Base-by-base conservation (phyloP, 768 basidiomycete species). In the Russula sp. region DNA sequence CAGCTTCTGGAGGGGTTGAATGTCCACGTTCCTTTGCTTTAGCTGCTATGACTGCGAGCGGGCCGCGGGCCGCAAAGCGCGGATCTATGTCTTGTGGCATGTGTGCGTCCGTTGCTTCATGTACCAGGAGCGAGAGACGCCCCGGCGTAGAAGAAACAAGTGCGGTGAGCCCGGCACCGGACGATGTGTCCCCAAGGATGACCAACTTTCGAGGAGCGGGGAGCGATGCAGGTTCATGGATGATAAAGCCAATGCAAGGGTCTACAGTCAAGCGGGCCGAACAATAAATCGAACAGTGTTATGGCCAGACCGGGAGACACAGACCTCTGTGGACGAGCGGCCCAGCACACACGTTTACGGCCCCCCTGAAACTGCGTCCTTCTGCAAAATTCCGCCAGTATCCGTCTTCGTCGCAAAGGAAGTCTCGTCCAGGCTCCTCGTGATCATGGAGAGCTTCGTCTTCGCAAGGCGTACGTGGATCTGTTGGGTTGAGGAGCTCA, bases 71-170 rank as follows among this genome's bases (percentile, higher is more conserved):
- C 80, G 78, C 59, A 72, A 79, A 34, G 81, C 75, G 38, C 75
- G 77, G 75, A 72, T 86, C 85, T 60, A 88, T 79, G 54, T 77
- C 69, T 2, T 64, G 71, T 0, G 88, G 85, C 42, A 94, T 83
- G 67, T 80, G 81, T 0, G 87, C 85, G 70, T 94, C 91, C 2
- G 90, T 92, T 1, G 87, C 84, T 75, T 94, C 92, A 73, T 94
- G 93, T n/a, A 94, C 78, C 22, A 94, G 79, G n/a, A 94, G 78
- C 32, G 86, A 83, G 0, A 76, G 65, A 5, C 69, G 66, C 0
- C 56, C 63, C 6, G 59, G 67, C 14, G 53, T 26, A 32, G 68
- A 51, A 51, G 62, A 49, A 10, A 75, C 59, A 26, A 90, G 80
- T 11, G 84, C 83, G n/a, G 81, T 74, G 56, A 90, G 81, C 1